phyloP scores from a whole-genome alignment of 2,329 filamentous ascomycete genomes.

The Monosporascus cannonballus region DNA sequence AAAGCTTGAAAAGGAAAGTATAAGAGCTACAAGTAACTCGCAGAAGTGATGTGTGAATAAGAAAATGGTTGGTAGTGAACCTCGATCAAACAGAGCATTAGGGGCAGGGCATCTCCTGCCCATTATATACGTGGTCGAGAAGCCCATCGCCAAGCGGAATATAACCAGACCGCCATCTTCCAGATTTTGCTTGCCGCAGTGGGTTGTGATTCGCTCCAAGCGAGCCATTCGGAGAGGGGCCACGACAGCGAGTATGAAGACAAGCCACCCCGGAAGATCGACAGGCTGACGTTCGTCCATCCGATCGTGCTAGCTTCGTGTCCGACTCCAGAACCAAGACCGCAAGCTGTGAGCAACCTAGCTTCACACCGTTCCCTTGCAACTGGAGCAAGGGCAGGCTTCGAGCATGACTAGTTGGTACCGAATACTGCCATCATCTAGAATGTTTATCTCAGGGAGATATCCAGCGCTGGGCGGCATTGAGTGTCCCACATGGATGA shows the following conservation, averaged over 20 bases:
- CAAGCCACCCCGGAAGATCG: conserved; percentile 3
- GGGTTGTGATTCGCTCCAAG: conserved; percentile 7
- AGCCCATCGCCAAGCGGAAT: conserved; percentile 7
- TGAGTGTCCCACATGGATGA: neutral
- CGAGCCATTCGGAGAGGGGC: conserved; percentile 8
- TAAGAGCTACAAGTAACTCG: conserved; percentile 16
- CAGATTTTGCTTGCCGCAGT: neutral
- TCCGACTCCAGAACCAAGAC: conserved; percentile 14
- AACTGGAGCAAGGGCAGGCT: neutral
- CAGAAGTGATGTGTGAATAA: conserved; percentile 15
- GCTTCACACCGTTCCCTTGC: conserved; percentile 6
- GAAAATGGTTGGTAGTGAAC: conserved; percentile 10
- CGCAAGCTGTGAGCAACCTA: conserved; percentile 2
- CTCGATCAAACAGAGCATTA: conserved; percentile 1
- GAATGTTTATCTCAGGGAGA: conserved; percentile 2
- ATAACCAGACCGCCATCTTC: neutral
- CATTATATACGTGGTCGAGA: conserved; percentile 16
- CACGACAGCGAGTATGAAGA: conserved; percentile 12
- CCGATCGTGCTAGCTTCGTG: neutral
- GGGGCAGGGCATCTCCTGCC: conserved; percentile 5
- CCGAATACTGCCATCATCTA: neutral
- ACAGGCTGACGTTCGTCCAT: conserved; percentile 7
- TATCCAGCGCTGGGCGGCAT: neutral
- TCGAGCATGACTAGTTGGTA: neutral
- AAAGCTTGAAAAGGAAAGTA: conserved; percentile 17